These are phyloP conservation scores for Alternaria sp. DNA, from an alignment of 2,329 filamentous ascomycete species.

Conservation along the genomic window DNA sequence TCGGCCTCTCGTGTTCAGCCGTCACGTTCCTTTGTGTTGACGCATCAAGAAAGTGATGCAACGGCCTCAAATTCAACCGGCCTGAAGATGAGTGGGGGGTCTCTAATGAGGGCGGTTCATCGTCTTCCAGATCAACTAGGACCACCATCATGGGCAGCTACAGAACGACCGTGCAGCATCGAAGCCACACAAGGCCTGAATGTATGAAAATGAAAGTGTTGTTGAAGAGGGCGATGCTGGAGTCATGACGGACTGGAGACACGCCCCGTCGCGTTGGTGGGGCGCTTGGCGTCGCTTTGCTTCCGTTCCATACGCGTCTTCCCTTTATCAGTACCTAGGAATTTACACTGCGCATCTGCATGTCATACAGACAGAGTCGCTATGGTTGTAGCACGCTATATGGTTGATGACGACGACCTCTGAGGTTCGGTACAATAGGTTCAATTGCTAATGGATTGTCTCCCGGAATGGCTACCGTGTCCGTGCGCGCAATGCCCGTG, in stretches of 20 bases:
- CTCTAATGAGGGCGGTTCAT: slow-evolving; percentile 42
- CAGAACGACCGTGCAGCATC: slow-evolving; percentile 35
- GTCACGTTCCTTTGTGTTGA: slow-evolving; percentile 17
- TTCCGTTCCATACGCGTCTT: slow-evolving; percentile 7
- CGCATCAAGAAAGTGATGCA: slow-evolving; percentile 38
- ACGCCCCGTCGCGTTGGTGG: slow-evolving; percentile 20
- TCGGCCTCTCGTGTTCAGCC: slow-evolving; percentile 47
- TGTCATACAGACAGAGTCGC: no score
- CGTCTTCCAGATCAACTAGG: slow-evolving; percentile 56
- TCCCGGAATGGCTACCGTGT: no score
- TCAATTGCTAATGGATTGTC: no score
- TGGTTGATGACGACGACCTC: no score
- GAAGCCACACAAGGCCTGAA: slow-evolving; percentile 31
- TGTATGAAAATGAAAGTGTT: slow-evolving; percentile 12
- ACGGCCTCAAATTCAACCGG: slow-evolving; percentile 37
- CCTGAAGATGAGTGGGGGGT: slow-evolving; percentile 29
- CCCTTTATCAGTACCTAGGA: background rate
- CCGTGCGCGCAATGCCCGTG: no score
- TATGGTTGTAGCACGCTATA: no score
- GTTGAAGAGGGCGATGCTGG: slow-evolving; percentile 29
- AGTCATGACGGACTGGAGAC: slow-evolving; percentile 29
- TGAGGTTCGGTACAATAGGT: no score
- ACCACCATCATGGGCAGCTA: slow-evolving; percentile 53
- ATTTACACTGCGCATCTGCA: background rate
- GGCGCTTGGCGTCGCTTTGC: slow-evolving; percentile 25